Evolutionary conservation across 2,329 filamentous ascomycete genomes (phyloP), one percentile per base, ranked within the genome.

Genomic region (Paecilomyces sp.): DNA sequence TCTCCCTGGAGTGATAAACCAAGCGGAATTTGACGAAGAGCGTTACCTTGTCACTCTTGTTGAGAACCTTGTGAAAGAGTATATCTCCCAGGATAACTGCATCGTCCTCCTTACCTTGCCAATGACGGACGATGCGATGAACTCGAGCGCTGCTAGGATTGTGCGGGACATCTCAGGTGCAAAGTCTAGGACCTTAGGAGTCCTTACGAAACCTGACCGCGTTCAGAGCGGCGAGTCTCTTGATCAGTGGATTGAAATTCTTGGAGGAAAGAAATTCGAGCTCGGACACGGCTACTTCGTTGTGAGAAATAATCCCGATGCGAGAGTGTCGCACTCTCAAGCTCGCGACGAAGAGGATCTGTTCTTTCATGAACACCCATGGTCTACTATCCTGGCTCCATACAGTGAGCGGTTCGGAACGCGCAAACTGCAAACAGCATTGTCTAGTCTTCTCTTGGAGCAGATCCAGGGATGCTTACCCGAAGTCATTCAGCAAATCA

Each of bases 181-280:
- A 0, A 78, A 82, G 1, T 63, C 78, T 3, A 80, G 88, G 1
- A 89, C 87, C 0, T 80, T 90, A 57, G 90, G 90, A 0, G 89
- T 96, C 0, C 80, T 96, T 15, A 96, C 92, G 0, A 96, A 96
- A 67, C 91, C 92, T 0, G 92, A 96, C 62, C 82, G 89, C 0
- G 74, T 92, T 0, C 82, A 85, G 0, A 70, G 75, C 0, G 80
- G 80, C 0, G 78, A 81, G 1, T 76, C 74, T 0, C 76, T 84
- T 0, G 75, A 79, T 0, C 85, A 87, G 59, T 90, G 89, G 82
- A 69, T 84, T 0, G 76, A 82, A 0, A 87, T 92, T 58, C 79
- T 96, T 3, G 76, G 79, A 0, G 85, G 85, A 0, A 69, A 83
- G 1, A 82, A 83, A 1, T 90, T 90, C 61, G 68, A 71, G 0